Conservation (phyloP, 345 rosid species). For the Eucalyptus urophylla region DNA sequence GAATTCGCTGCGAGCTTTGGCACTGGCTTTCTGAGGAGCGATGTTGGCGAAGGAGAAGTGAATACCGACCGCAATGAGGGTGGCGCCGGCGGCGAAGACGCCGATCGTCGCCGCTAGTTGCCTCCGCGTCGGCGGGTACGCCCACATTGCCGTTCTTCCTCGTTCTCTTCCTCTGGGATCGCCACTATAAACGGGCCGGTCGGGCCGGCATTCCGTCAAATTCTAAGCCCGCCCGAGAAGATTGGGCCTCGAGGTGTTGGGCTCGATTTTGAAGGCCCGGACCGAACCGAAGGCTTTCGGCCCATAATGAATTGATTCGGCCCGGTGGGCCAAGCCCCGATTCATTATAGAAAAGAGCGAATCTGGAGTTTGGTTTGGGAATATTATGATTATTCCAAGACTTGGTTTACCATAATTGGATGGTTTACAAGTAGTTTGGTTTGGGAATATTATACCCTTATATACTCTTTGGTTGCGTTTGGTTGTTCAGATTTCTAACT, state of each 20-base stretch:
- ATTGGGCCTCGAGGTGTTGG: not conserved
- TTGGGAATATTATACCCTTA: no score
- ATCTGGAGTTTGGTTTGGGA: not conserved
- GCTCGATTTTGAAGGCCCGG: not conserved
- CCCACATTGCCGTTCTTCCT: conserved; percentile 24
- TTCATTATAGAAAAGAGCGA: not conserved
- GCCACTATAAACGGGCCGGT: not conserved
- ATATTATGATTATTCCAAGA: not conserved
- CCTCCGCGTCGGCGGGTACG: conserved; percentile 58
- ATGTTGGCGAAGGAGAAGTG: conserved; percentile 48
- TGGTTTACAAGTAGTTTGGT: not conserved
- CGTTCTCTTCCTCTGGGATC: not conserved
- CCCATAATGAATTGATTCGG: not conserved
- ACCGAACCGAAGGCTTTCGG: conserved; percentile 16
- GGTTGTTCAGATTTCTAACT: fast-evolving
- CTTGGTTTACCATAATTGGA: not conserved
- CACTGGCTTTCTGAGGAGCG: conserved; percentile 60
- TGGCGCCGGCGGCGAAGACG: conserved; percentile 30
- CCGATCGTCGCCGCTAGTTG: conserved; percentile 36
- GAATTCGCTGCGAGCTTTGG: conserved; percentile 47
- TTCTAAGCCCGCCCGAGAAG: not conserved
- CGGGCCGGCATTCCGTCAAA: not conserved
- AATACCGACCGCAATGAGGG: conserved; percentile 41
- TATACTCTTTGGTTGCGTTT: no score
- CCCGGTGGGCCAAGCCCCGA: not conserved